Base-by-base conservation (phyloP, 192 early-diverging fungal species). In the Umbelopsis sp. region DNA sequence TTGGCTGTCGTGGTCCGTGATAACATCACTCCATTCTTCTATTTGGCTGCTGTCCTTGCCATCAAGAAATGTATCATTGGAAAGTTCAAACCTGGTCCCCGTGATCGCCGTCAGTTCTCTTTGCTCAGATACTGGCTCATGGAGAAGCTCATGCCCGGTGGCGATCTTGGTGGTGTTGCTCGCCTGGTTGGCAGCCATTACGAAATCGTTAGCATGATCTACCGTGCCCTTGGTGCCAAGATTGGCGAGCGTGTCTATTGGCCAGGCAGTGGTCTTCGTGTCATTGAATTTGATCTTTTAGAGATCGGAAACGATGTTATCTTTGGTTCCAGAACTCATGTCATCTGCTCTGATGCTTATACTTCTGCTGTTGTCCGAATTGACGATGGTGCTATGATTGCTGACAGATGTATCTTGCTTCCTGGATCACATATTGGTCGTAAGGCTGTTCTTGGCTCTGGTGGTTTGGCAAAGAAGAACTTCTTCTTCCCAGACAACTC, bases 171-270 rank as follows among this genome's bases (percentile, higher is more conserved):
- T 46, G 82, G 82, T 11, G 69, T 77, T 15, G 71, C 70, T 30
- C 61, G 71, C 20, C 74, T 80, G 13, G 41, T 84, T 33, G 82
- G 82, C 16, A 69, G 68, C 13, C 82, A 84, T 64, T 84, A 84
- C 66, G 79, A 81, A 71, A 51, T 75, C 16, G 76, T 78, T 11
- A 67, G 53, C 35, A 74, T 73, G 46, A 52, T 79, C 27, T 80
- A 75, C 71, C 82, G 82, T 20, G 35, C 69, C 27, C 58, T 81
- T 25, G 82, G 82, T 25, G 82, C 77, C 27, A 80, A 76, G 61
- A 64, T 80, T 64, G 82, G 82, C 13, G 69, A 81, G 35, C 76
- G 79, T 21, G 71, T 83, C 4, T 83, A 83, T 69, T 83, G 82
- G 82, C 82, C 82, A 13, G 82, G 82, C 48, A 79, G 74, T 30